phyloP scores from a whole-genome alignment of 352 stramenopile genomes.

The Phytophthora quininea region DNA sequence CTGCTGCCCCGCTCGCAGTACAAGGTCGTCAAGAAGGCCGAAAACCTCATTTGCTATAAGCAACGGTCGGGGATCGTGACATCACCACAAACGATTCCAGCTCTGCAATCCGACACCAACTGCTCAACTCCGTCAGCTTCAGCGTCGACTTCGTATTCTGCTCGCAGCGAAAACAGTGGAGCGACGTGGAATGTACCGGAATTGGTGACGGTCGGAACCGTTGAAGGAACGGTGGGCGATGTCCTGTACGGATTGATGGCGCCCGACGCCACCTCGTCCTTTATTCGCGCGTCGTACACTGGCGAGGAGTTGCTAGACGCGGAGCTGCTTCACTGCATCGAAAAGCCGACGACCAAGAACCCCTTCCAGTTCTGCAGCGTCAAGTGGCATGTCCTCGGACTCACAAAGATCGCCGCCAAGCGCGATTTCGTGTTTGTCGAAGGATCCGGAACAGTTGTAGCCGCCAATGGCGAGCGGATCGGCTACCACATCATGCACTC shows the following conservation, averaged over 20 bases:
- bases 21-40: conserved; percentile 44
- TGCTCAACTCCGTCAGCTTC: conserved; percentile 3
- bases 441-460: conserved; percentile 42
- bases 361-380: conserved; percentile 60
- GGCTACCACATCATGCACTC: conserved; percentile 73
- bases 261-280: conserved; percentile 37
- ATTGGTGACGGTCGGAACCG: conserved; percentile 46
- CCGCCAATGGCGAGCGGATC: conserved; percentile 42
- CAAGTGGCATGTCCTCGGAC: conserved; percentile 46
- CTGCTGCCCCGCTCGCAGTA: conserved; percentile 28
- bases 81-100: not conserved
- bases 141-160: conserved; percentile 8
- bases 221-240: conserved; percentile 56
- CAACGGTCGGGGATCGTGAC: conserved; percentile 19
- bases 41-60: conserved; percentile 44
- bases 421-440: conserved; percentile 73
- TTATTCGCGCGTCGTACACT: conserved; percentile 44
- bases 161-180: conserved; percentile 8
- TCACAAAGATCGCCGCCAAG: conserved; percentile 52
- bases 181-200: conserved; percentile 18
- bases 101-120: conserved; percentile 1
- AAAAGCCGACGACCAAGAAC: conserved; percentile 32
- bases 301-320: conserved; percentile 44
- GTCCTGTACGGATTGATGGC: conserved; percentile 52
- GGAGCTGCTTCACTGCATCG: conserved; percentile 46